Evolutionary conservation across 805 yeast species (phyloP).

Genomic region (Candida arabinofermentans): DNA sequence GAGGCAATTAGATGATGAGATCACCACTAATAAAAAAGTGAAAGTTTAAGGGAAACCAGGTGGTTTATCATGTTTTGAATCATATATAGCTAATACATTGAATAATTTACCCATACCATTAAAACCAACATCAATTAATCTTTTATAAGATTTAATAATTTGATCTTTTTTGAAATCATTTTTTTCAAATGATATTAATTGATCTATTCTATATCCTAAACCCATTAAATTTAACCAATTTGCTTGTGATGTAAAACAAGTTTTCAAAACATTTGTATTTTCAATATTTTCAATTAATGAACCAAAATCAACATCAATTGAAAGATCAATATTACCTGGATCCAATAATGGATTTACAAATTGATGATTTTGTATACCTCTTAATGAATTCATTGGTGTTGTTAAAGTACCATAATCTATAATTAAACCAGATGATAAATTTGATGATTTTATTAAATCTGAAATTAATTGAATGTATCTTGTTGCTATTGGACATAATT

Average conservation of each 20-base stretch:
- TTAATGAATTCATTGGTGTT: constrained; percentile 65
- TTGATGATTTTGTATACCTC: constrained; percentile 71
- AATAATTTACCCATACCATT: constrained; percentile 73
- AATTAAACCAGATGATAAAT: constrained; percentile 60
- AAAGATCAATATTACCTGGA: constrained; percentile 79
- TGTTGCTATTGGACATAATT: constrained; percentile 72
- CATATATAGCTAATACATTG: constrained; percentile 58
- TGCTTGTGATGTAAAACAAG: constrained; percentile 52
- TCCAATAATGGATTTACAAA: constrained; percentile 69
- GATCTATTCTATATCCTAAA: constrained; percentile 63
- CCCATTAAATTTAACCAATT: constrained; percentile 78
- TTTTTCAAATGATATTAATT: constrained; percentile 41
- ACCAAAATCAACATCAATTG: constrained; percentile 79
- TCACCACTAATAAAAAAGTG: constrained; percentile 1
- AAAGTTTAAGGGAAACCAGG: constrained; percentile 45
- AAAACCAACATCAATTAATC: constrained; percentile 59
- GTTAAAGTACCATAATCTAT: constrained; percentile 74
- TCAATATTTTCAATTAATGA: constrained; percentile 42
- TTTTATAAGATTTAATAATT: constrained; percentile 51
- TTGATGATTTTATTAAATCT: constrained; percentile 29
- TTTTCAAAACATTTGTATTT: constrained; percentile 16
- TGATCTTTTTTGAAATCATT: constrained; percentile 44
- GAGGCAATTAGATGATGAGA: constrained; percentile 6
- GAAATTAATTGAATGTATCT: constrained; percentile 52
- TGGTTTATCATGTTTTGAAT: constrained; percentile 33